Conservation (phyloP, 2,329 filamentous ascomycete species). For the Penicillium capsulatum region DNA sequence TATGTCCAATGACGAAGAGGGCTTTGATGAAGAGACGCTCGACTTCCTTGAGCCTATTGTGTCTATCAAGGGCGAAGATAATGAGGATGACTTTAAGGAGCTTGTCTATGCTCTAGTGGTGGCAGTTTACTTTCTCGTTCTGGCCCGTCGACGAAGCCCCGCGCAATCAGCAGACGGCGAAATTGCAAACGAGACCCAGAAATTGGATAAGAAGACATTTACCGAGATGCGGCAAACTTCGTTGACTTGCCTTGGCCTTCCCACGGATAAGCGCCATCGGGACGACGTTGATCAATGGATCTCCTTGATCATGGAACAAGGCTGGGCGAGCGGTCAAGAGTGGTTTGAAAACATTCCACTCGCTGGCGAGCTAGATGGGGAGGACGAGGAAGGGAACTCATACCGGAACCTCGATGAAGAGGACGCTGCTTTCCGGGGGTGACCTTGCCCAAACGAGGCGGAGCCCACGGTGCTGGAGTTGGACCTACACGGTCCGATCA, state of each 20-base stretch:
- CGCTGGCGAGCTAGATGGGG: conserved; percentile 34
- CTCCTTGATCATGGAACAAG: conserved; percentile 48
- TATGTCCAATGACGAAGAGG: conserved; percentile 47
- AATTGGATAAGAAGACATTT: conserved; percentile 42
- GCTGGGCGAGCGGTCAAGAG: conserved; percentile 56
- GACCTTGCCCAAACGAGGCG: conserved; percentile 25
- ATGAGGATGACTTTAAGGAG: conserved; percentile 45
- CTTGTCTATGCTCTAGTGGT: conserved; percentile 38
- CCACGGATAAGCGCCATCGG: conserved; percentile 40
- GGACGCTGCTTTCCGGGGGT: conserved; percentile 20
- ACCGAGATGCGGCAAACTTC: conserved; percentile 40
- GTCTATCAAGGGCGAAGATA: conserved; percentile 42
- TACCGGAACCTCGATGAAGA: conserved; percentile 37
- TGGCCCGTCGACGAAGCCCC: conserved; percentile 48
- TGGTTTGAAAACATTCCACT: conserved; percentile 61
- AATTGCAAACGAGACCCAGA: conserved; percentile 21
- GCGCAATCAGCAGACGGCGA: conserved; percentile 9
- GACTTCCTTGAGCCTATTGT: conserved; percentile 40
- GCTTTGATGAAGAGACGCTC: conserved; percentile 38
- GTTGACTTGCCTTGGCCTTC: conserved; percentile 33
- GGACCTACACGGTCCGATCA: conserved; percentile 12
- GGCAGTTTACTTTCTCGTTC: conserved; percentile 44
- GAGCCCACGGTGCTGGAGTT: conserved; percentile 10
- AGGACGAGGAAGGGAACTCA: conserved; percentile 31
- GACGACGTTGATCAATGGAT: conserved; percentile 61